Base-by-base conservation (phyloP, 2,329 filamentous ascomycete genomes). In the Nemania diffusa region DNA sequence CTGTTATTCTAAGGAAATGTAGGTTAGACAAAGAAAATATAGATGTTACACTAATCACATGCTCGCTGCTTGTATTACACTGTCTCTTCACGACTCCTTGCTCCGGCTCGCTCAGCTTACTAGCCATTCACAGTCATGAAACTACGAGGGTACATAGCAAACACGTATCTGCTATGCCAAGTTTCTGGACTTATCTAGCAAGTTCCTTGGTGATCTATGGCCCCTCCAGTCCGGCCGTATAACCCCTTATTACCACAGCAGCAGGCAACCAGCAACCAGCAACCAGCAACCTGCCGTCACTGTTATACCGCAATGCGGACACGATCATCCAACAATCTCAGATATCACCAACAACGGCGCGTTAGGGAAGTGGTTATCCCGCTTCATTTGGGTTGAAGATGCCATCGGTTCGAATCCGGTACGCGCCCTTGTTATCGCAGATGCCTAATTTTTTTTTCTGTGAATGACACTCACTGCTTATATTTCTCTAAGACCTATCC, bases 361-460 rank as follows among this genome's bases (percentile, higher is more conserved):
- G 53, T 66, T 70, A 46, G 68, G 50, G 68, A 68, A 68, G 68
- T 57, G 65, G 68, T 70, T 64, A 66, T 64, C 68, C 50, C 50
- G 24, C 64, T 65, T 56, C 55, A 53, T 69, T 67, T 63, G 64
- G 68, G 61, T 60, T 56, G 64, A 59, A 63, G 68, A 69, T 32
- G 57, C 67, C 64, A 57, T 40, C 53, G 61, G 68, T 67, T 69
- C 67, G 48, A 67, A 65, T 42, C 68, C 68, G 64, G 46, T 63
- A 67, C 51, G 61, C 53, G 15, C 61, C 68, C 44, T 24, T 7
- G n/a, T 37, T 53, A 46, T 11, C 40, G 11, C 22, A 50, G 46
- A 26, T 1, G 4, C 61, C 50, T 50, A 2, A 2, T 26, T 26
- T 32, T 32, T n/a, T 20, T 17, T 27, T 11, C 50, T 22, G 15